Base-by-base conservation (phyloP, 106 monocot species). In the Acorus gramineus region DNA sequence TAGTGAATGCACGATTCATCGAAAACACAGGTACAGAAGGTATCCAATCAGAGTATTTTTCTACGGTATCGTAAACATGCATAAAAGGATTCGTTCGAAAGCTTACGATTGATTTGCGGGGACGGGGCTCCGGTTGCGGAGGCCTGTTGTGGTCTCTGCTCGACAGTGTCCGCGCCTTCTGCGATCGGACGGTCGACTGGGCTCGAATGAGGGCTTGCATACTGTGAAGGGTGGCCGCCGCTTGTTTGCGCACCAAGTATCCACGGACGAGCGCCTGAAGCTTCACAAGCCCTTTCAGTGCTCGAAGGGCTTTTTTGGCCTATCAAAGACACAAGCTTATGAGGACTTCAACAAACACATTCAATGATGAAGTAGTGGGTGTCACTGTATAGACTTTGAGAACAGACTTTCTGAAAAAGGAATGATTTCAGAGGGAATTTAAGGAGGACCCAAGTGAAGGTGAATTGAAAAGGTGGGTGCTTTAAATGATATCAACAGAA, bases 261-360 rank as follows among this genome's bases (percentile, higher is more conserved):
- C 94, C 94, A 6, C 89, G 76, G 3, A 95, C 84, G n/a, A 90
- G 69, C 46, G 94, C 94, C 65, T 92, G 91, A 13, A 92, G 44
- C 72, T 87, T 86, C 45, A 92, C 84, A 47, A 92, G 64, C 28
- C 86, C 79, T 65, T 77, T 86, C 8, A 95, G 84, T 7, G 89
- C 89, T 7, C 86, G 66, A 5, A 89, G 76, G 63, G 94, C 94
- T 63, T 86, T 95, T 76, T 80, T 84, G 11, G 94, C 94, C 94
- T 95, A 60, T 0, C 9, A 42, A n/a, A 3, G 4, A 65, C 2
- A 28, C 56, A 58, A 45, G 44, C 2, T 45, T 47, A 44, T 46
- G 47, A 9, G 7, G 46, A 61, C 8, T 10, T 10, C 11, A 5
- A 14, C 0, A 8, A 55, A 67, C 4, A 4, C 2, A 28, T 14